Evolutionary conservation across 1,139 yeast genomes (phyloP).

Genomic region (Oligophagozyma castellii): DNA sequence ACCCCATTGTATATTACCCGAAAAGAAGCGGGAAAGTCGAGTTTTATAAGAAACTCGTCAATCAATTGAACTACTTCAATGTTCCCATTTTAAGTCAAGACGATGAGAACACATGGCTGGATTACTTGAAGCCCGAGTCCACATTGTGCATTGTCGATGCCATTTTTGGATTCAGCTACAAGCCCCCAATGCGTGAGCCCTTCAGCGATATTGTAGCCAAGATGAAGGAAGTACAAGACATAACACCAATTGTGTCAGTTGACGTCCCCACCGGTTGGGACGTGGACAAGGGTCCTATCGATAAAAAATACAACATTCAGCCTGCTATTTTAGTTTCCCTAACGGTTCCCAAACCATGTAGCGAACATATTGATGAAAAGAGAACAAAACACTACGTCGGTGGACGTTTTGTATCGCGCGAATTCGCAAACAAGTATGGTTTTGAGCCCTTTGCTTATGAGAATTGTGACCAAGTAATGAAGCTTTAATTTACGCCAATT

Average conservation of each 20-base stretch:
- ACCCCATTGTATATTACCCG: constrained; percentile 60
- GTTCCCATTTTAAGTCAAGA: constrained; percentile 15
- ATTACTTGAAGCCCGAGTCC: constrained; percentile 13
- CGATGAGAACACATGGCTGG: constrained; percentile 14
- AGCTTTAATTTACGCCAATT: too few relatives aligned
- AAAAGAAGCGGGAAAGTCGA: constrained; percentile 34
- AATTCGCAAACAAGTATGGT: constrained; percentile 59
- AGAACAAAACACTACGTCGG: constrained; percentile 56
- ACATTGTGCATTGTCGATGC: constrained; percentile 51
- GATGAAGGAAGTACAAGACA: constrained; percentile 29
- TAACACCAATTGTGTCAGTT: constrained; percentile 56
- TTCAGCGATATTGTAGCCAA: constrained; percentile 45
- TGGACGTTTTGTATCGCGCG: constrained; percentile 63
- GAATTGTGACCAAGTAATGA: constrained; percentile 37
- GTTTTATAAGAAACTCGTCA: constrained; percentile 28
- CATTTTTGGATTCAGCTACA: constrained; percentile 84
- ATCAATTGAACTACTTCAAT: constrained; percentile 24
- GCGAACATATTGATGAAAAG: constrained; percentile 30
- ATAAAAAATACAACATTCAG: constrained; percentile 30
- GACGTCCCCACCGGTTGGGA: constrained; percentile 98
- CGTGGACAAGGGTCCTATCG: constrained; percentile 69
- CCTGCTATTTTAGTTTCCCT: constrained; percentile 68
- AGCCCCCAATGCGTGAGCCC: constrained; percentile 77
- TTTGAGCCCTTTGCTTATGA: constrained; percentile 46
- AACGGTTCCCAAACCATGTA: constrained; percentile 91